phyloP scores from a whole-genome alignment of 805 yeast species.

The Scheffersomyces coipomensis region DNA sequence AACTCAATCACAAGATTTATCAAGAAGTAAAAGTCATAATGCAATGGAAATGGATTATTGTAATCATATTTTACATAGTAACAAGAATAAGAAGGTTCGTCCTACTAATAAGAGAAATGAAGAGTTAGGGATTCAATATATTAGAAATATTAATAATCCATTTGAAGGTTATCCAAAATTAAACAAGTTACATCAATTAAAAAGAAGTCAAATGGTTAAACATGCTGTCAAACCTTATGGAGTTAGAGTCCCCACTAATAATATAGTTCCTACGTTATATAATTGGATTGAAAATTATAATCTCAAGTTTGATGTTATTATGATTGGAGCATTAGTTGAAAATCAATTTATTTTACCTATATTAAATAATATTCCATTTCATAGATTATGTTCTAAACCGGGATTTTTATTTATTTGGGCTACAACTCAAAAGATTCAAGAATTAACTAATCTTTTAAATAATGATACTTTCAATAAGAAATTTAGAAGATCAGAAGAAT shows the following conservation, averaged over 20 bases:
- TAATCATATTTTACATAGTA: constrained; percentile 63
- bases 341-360: constrained; percentile 66
- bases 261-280: constrained; percentile 57
- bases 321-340: constrained; percentile 85
- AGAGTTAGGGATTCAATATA: constrained; percentile 59
- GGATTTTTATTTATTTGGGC: constrained; percentile 90
- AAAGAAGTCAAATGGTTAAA: constrained; percentile 52
- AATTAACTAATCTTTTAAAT: constrained; percentile 53
- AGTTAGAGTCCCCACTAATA: constrained; percentile 47
- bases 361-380: constrained; percentile 65
- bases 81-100: not conserved
- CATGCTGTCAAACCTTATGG: constrained; percentile 69
- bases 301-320: constrained; percentile 80
- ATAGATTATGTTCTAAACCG: constrained; percentile 75
- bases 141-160: constrained; percentile 64
- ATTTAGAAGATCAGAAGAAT: constrained; percentile 86
- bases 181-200: constrained; percentile 63
- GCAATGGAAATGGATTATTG: constrained; percentile 66
- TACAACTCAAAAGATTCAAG: constrained; percentile 67
- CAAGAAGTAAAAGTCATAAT: not conserved
- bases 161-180: constrained; percentile 86
- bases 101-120: no score
- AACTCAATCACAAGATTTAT: not conserved
- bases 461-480: constrained; percentile 53
- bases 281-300: constrained; percentile 59